These are phyloP conservation scores for Boletus reticulatus DNA, from an alignment of 768 basidiomycete species.

Conservation along the genomic window DNA sequence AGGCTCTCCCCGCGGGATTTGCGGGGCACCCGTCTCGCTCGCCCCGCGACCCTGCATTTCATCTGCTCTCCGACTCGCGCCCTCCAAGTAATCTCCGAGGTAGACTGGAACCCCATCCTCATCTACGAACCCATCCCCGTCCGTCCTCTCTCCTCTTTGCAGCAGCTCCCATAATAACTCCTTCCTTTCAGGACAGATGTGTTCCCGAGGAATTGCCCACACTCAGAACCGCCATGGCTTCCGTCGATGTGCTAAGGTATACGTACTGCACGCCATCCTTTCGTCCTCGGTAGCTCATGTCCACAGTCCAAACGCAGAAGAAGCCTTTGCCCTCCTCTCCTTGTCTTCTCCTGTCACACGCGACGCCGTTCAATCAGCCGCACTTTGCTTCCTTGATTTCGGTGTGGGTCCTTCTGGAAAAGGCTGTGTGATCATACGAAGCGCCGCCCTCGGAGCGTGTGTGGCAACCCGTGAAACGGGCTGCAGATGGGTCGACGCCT, in stretches of 20 bases:
- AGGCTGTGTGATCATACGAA: slow-evolving; percentile 71
- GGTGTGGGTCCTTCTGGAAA: slow-evolving; percentile 49
- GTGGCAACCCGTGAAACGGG: slow-evolving; percentile 43
- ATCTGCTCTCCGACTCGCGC: slow-evolving; percentile 82
- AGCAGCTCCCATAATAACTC: neutral
- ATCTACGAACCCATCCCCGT: slow-evolving; percentile 91
- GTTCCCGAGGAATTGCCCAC: slow-evolving; percentile 75
- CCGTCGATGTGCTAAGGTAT: slow-evolving; percentile 69
- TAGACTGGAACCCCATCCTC: slow-evolving; percentile 63
- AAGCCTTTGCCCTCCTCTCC: slow-evolving; percentile 69
- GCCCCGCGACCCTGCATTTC: slow-evolving; percentile 67
- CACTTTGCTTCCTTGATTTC: slow-evolving; percentile 55
- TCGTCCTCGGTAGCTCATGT: slow-evolving; percentile 2
- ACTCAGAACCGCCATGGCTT: slow-evolving; percentile 54
- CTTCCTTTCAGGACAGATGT: slow-evolving; percentile 60
- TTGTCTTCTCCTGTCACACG: slow-evolving; percentile 43
- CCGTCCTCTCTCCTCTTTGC: slow-evolving; percentile 23
- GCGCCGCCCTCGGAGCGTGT: slow-evolving; percentile 72
- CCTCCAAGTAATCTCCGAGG: slow-evolving; percentile 60
- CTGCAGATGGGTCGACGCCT: slow-evolving; percentile 70
- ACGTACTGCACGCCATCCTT: neutral
- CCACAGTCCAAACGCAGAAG: slow-evolving; percentile 80
- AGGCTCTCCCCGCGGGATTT: slow-evolving; percentile 74
- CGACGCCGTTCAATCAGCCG: slow-evolving; percentile 63
- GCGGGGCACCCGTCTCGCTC: slow-evolving; percentile 46